These are phyloP conservation scores for Gossypium bickii DNA, from an alignment of 345 rosid species.

Conservation along the genomic window DNA sequence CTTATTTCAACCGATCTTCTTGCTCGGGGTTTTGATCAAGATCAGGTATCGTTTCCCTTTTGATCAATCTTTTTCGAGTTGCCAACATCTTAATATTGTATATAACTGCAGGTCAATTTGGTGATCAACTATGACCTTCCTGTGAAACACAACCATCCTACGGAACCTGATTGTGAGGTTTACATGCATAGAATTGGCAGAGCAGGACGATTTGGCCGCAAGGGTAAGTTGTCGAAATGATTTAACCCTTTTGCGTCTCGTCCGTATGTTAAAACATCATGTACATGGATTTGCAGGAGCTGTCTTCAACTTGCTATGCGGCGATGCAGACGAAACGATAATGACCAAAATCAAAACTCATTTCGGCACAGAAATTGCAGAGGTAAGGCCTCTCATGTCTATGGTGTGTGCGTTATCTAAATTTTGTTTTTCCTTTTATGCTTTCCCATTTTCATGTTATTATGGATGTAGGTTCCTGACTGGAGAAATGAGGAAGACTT, in stretches of 20 bases:
- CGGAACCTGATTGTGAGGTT: conserved; percentile 78
- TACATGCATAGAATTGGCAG: conserved; percentile 94
- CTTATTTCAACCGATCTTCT: conserved; percentile 86
- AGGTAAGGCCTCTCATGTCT: conserved; percentile 35
- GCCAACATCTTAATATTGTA: background rate
- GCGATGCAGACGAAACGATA: conserved; percentile 36
- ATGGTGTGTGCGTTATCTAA: background rate
- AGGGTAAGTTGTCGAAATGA: conserved; percentile 40
- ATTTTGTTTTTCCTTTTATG: background rate
- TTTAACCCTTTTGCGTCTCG: too few relatives aligned
- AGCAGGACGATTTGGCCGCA: conserved; percentile 93
- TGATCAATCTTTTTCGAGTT: background rate
- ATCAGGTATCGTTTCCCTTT: conserved; percentile 44
- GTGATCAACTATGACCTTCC: conserved; percentile 83
- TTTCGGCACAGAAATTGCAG: conserved; percentile 38
- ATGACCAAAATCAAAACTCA: conserved; percentile 74
- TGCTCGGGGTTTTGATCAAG: conserved; percentile 90
- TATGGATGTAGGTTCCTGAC: conserved; percentile 33
- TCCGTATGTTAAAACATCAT: too few relatives aligned
- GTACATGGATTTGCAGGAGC: conserved; percentile 46
- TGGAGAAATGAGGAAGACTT: conserved; percentile 48
- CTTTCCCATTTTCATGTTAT: background rate
- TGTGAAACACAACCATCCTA: conserved; percentile 39
- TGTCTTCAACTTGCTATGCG: conserved; percentile 64
- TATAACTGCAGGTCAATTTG: conserved; percentile 61